Evolutionary conservation across 768 basidiomycete genomes (phyloP).

Genomic region (Candolleomyces aberdarensis): DNA sequence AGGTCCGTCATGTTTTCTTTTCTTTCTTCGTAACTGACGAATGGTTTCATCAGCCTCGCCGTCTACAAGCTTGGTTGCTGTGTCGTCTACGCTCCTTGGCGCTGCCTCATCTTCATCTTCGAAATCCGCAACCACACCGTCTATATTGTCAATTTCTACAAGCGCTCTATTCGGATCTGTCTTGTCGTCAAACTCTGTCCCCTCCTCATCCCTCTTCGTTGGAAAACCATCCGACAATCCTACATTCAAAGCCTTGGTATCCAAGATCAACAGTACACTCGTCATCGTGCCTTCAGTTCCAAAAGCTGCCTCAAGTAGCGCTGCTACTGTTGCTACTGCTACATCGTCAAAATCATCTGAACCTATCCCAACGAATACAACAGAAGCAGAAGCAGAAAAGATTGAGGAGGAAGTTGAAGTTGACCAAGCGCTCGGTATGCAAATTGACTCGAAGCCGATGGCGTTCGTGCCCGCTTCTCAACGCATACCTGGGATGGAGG

Average conservation of each 20-base stretch:
- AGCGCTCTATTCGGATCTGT: conserved; percentile 46
- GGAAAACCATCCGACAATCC: conserved; percentile 8
- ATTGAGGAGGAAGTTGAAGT: conserved; percentile 15
- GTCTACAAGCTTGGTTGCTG: conserved; percentile 7
- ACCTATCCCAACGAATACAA: conserved; percentile 8
- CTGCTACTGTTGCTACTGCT: background rate
- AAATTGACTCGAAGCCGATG: conserved; percentile 51
- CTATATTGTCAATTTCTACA: conserved; percentile 24
- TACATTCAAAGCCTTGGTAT: conserved; percentile 52
- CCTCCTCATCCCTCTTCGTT: background rate
- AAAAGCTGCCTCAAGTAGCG: conserved; percentile 24
- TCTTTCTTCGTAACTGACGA: background rate
- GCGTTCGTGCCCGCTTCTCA: conserved; percentile 72
- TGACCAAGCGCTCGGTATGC: conserved; percentile 28
- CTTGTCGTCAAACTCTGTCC: conserved; percentile 6
- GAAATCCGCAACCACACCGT: conserved; percentile 14
- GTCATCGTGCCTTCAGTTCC: conserved; percentile 55
- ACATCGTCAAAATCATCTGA: conserved; percentile 10
- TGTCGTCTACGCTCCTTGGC: conserved; percentile 32
- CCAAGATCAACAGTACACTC: conserved; percentile 66
- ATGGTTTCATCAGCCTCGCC: background rate
- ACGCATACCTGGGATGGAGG: conserved; percentile 47
- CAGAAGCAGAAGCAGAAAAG: conserved; percentile 2
- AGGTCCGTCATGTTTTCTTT: conserved; percentile 17
- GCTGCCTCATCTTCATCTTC: conserved; percentile 9